Evolutionary conservation across 352 stramenopile genomes (phyloP).

Genomic region (Globisporangium paddicum): DNA sequence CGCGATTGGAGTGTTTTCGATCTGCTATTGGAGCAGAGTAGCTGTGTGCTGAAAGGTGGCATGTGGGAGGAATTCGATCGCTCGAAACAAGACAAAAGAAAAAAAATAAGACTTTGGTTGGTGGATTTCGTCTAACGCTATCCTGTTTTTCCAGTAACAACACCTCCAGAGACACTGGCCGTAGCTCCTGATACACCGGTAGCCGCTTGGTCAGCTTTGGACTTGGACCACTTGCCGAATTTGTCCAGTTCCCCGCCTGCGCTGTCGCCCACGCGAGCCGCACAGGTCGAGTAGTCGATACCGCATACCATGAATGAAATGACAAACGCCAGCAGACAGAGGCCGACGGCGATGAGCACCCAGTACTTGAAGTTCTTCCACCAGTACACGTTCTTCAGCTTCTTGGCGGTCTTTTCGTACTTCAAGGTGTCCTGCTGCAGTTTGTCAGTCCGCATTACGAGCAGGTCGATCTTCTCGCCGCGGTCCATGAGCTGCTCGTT

Average conservation of each 20-base stretch:
- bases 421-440: conserved; percentile 96
- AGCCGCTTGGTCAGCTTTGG: conserved; percentile 7
- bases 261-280: conserved; percentile 31
- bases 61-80: background rate
- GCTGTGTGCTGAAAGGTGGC: background rate
- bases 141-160: background rate
- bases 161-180: background rate
- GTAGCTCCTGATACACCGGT: background rate
- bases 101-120: background rate
- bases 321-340: conserved; percentile 57
- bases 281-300: conserved; percentile 61
- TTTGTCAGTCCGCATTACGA: conserved; percentile 85
- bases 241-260: conserved; percentile 25
- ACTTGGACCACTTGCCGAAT: conserved; percentile 9
- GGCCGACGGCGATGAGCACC: conserved; percentile 47
- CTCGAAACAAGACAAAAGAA: background rate
- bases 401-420: conserved; percentile 93
- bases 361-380: conserved; percentile 86
- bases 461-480: conserved; percentile 97
- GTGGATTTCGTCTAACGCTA: background rate
- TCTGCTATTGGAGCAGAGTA: background rate
- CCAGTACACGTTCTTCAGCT: conserved; percentile 90
- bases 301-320: conserved; percentile 72
- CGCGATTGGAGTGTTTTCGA: background rate
- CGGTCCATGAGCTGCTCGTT: conserved; percentile 93